Conservation (phyloP, 1,284 basidiomycete genomes). For the Pseudozyma thailandica region DNA sequence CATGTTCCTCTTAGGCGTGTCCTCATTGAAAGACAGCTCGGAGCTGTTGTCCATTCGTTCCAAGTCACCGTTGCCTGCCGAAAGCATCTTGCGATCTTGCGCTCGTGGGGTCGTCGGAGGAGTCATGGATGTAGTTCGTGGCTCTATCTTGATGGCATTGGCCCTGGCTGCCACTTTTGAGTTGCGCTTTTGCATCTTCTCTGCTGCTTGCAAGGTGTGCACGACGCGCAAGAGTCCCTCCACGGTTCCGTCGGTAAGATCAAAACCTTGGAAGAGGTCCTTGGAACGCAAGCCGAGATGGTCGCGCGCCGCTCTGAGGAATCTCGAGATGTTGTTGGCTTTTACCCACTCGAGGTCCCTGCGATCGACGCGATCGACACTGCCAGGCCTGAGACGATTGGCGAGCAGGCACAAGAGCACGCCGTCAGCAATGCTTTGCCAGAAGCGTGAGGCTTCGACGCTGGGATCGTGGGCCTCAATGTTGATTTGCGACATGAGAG, state of each 20-base stretch:
- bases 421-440: constrained; percentile 52
- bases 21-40: constrained; percentile 23
- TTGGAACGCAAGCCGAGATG: constrained; percentile 53
- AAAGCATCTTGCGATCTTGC: constrained; percentile 28
- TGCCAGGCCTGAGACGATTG: constrained; percentile 39
- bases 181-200: constrained; percentile 30
- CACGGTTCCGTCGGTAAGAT: constrained; percentile 51
- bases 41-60: constrained; percentile 35
- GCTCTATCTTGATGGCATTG: constrained; percentile 38
- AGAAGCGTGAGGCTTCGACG: constrained; percentile 44
- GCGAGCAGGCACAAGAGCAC: constrained; percentile 56
- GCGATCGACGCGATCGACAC: constrained; percentile 52
- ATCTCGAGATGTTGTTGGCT: constrained; percentile 56
- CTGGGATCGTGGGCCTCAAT: constrained; percentile 23
- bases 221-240: constrained; percentile 55
- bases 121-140: constrained; percentile 44
- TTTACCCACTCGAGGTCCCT: constrained; percentile 52
- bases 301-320: constrained; percentile 53
- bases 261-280: constrained; percentile 56
- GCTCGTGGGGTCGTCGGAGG: constrained; percentile 43
- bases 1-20: constrained; percentile 30
- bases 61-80: constrained; percentile 29
- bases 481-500: constrained; percentile 30
- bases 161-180: constrained; percentile 21
- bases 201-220: constrained; percentile 49